Evolutionary conservation across 2,329 filamentous ascomycete genomes (phyloP).

Genomic region (Pseudopyrenochaeta lycopersici): DNA sequence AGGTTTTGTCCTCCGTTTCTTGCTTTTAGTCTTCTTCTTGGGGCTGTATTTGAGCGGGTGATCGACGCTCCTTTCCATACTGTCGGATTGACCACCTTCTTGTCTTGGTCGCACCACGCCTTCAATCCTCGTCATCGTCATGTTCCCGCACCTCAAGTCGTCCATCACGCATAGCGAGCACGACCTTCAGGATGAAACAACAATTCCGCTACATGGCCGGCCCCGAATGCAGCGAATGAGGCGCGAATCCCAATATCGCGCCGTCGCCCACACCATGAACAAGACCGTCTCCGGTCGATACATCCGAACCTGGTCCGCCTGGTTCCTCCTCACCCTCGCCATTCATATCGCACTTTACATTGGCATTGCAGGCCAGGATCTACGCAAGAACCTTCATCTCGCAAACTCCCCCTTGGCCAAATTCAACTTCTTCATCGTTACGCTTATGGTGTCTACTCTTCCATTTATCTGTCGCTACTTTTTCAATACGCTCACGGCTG

Average conservation of each 20-base stretch:
- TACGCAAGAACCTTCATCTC: background rate
- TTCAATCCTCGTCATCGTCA: background rate
- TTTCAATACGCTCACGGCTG: background rate
- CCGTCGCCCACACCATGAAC: slow-evolving; percentile 3
- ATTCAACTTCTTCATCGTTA: background rate
- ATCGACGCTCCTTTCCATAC: background rate
- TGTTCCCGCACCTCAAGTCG: background rate
- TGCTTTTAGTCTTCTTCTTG: background rate
- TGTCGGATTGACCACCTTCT: background rate
- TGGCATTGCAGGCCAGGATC: background rate
- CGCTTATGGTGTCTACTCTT: background rate
- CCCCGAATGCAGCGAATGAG: background rate
- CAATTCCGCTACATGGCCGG: background rate
- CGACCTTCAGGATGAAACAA: background rate
- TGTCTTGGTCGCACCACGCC: background rate
- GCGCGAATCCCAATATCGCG: slow-evolving; percentile 1
- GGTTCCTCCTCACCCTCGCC: background rate
- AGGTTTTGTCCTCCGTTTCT: background rate
- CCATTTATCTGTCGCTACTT: background rate
- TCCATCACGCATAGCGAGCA: background rate
- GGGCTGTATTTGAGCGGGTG: background rate
- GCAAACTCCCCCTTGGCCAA: background rate
- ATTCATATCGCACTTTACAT: background rate
- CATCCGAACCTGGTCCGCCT: background rate
- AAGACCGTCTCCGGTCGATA: background rate